Evolutionary conservation across 2,329 filamentous ascomycete species (phyloP).

Genomic region (Cytospora piceicola): DNA sequence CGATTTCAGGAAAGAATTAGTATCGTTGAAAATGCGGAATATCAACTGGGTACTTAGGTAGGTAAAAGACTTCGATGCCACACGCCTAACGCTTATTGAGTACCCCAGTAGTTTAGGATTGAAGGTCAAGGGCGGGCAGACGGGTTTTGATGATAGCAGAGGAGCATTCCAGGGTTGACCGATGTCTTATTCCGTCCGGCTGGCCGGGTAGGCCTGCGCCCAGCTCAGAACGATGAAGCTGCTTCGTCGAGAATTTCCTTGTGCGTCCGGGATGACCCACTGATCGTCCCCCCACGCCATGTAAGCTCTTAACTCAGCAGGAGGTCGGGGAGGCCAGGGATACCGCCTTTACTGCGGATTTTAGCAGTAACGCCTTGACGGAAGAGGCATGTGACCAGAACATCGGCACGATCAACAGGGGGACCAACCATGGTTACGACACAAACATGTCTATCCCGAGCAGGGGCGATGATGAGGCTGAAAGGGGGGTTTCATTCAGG

Average conservation of each 20-base stretch:
- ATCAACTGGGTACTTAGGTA: not conserved
- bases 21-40: not conserved
- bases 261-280: not conserved
- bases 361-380: not conserved
- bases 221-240: not conserved
- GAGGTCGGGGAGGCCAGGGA: not conserved
- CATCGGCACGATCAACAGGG: constrained; percentile 23
- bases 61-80: not conserved
- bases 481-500: not conserved
- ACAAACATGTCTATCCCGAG: constrained; percentile 8
- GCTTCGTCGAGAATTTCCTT: not conserved
- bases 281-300: not conserved
- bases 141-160: not conserved
- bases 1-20: not conserved
- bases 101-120: not conserved
- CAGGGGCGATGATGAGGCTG: constrained; percentile 10
- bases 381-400: constrained; percentile 16
- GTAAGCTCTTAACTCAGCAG: constrained; percentile 2
- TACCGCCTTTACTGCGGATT: not conserved
- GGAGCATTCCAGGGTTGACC: not conserved
- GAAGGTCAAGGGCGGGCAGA: too few relatives aligned
- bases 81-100: not conserved
- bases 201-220: not conserved
- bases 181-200: too few relatives aligned
- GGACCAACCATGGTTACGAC: not conserved